Base-by-base conservation (phyloP, 202 grass and related monocot species). In the Carex sylvatica region DNA sequence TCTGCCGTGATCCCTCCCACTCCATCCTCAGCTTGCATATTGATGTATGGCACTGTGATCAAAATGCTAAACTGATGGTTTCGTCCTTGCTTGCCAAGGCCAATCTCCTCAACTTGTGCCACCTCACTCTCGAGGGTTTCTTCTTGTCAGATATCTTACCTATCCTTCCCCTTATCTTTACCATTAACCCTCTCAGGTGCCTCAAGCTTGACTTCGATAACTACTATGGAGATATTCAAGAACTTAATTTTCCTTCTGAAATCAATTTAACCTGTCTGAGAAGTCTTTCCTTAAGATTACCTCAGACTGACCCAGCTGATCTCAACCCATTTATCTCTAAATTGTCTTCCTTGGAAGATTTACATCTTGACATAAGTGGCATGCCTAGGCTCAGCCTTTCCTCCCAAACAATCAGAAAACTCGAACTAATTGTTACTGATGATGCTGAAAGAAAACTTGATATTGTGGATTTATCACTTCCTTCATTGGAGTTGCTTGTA, bases 141-240 rank as follows among this genome's bases (percentile, higher is more conserved):
- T 28, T 28, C 1, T 28, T 28, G 26, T 28, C 26, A 28, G 26
- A 28, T 28, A 28, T 28, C 26, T 28, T 28, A 28, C 26, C 28
- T 38, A 23, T 90, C 13, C 91, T 86, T 12, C 79, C 6, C 24
- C 24, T 23, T n/a, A 14, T 78, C 4, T 53, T 92, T 31, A 49
- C 53, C 83, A 46, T 90, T 36, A 76, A 65, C 9, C 84, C 85
- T 33, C 83, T 92, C 66, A 2, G 33, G 6, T 64, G 78, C 51
- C 61, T 92, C 36, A 6, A 5, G 5, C 36, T 5, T 40, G 36
- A 5, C 36, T 6, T 33, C 3, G 0, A 40, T 40, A 0, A 5
- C 4, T 6, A 6, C 4, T 28, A 1, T 28, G 26, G 1, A 28
- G 4, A 40, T 40, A 0, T 6, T 40, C 36, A 40, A 40, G 0